Evolutionary conservation across 2,329 filamentous ascomycete genomes (phyloP).

Genomic region (Aureobasidium namibiae): DNA sequence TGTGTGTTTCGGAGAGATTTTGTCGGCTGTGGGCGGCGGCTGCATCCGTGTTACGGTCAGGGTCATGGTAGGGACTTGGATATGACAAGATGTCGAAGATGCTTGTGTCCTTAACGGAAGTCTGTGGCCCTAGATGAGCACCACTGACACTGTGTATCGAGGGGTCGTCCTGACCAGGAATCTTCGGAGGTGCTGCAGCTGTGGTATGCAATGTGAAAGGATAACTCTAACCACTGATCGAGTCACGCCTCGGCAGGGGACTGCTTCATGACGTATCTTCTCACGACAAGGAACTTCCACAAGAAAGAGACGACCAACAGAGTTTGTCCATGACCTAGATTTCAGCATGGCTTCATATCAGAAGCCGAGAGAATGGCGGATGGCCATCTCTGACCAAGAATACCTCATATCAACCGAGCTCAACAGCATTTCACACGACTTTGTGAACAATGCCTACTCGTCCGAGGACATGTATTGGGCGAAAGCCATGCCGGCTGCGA

Average conservation of each 20-base stretch:
- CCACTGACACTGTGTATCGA: not conserved
- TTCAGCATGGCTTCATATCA: not conserved
- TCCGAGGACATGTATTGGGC: slow-evolving; percentile 26
- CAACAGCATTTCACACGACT: slow-evolving; percentile 17
- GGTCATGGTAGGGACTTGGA: not conserved
- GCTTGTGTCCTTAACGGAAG: not conserved
- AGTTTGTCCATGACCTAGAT: not conserved
- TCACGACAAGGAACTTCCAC: not conserved
- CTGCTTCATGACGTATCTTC: slow-evolving; percentile 3
- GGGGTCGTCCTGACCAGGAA: not conserved
- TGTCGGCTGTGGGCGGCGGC: not conserved
- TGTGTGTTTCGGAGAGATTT: not conserved
- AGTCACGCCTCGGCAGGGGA: slow-evolving; percentile 1
- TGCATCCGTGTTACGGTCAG: not conserved
- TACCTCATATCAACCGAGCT: slow-evolving; percentile 18
- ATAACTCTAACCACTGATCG: not conserved
- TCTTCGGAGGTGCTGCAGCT: not conserved
- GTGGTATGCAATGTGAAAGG: not conserved
- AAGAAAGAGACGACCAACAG: not conserved
- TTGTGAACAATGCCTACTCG: slow-evolving; percentile 22
- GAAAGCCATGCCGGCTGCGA: slow-evolving; percentile 16
- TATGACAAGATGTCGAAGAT: not conserved
- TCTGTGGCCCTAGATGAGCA: not conserved
- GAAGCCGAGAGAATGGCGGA: not conserved
- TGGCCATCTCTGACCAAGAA: not conserved